Conservation (phyloP, 2,329 filamentous ascomycete species). For the Dactylonectria estremocensis region DNA sequence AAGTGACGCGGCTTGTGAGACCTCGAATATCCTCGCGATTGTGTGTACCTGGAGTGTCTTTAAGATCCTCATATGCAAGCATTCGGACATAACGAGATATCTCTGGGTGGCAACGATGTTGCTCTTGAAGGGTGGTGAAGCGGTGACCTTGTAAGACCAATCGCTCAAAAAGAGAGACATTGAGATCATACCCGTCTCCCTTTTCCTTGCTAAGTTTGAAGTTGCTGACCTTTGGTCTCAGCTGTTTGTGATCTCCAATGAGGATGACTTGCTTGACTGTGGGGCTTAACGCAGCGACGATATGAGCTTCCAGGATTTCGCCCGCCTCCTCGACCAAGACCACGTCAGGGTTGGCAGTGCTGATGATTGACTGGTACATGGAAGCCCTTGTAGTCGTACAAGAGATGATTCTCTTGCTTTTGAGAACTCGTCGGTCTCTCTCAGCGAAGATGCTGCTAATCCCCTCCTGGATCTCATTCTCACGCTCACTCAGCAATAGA, state of each 20-base stretch:
- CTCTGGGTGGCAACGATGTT: slow-evolving; percentile 79
- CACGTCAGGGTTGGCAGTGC: slow-evolving; percentile 69
- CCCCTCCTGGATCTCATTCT: slow-evolving; percentile 58
- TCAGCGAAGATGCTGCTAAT: slow-evolving; percentile 63
- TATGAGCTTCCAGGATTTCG: slow-evolving; percentile 79
- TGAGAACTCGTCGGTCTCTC: slow-evolving; percentile 60
- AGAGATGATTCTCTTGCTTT: slow-evolving; percentile 73
- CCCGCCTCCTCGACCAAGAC: slow-evolving; percentile 81
- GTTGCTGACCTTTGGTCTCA: slow-evolving; percentile 77
- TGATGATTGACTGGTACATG: slow-evolving; percentile 70
- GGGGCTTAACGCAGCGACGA: slow-evolving; percentile 69
- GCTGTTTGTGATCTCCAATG: slow-evolving; percentile 82
- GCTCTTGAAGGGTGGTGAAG: slow-evolving; percentile 69
- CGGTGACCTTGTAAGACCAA: slow-evolving; percentile 70
- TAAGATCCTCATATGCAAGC: slow-evolving; percentile 74
- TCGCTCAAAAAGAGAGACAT: slow-evolving; percentile 79
- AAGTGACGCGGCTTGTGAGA: slow-evolving; percentile 72
- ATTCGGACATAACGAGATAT: slow-evolving; percentile 72
- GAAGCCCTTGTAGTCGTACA: slow-evolving; percentile 82
- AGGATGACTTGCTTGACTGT: slow-evolving; percentile 75
- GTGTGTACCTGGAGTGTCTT: slow-evolving; percentile 67
- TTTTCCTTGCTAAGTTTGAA: slow-evolving; percentile 74
- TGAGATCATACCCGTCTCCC: slow-evolving; percentile 76
- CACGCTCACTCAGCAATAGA: slow-evolving; percentile 54
- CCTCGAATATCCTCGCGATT: slow-evolving; percentile 67